A percentile compares a stretch with the other conserved stretches of the same genome.
phyloP scores from a whole-genome alignment of 352 stramenopile genomes.

The Pythium rhizo-oryzae region DNA sequence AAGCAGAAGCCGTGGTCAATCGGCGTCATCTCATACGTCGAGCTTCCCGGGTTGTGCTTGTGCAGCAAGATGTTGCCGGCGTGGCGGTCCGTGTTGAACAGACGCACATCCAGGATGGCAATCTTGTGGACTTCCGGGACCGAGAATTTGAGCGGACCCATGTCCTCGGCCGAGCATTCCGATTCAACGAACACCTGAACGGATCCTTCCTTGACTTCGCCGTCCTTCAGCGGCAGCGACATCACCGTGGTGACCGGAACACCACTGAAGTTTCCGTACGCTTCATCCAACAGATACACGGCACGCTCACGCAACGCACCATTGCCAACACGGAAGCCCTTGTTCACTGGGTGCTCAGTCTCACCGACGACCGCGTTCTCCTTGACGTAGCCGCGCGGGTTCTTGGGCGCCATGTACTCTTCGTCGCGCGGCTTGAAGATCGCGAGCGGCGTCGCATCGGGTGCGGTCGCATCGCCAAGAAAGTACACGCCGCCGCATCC shows the following conservation, averaged over 20 bases:
- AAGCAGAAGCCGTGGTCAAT: constrained; percentile 90
- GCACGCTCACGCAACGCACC: constrained; percentile 83
- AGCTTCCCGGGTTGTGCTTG: constrained; percentile 40
- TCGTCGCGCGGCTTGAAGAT: constrained; percentile 99
- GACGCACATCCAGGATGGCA: constrained; percentile 85
- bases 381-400: constrained; percentile 95
- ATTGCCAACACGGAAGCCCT: constrained; percentile 85
- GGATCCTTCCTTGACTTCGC: constrained; percentile 80
- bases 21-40: constrained; percentile 82
- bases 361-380: constrained; percentile 74
- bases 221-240: constrained; percentile 46
- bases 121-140: constrained; percentile 90
- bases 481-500: constrained; percentile 83
- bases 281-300: constrained; percentile 79
- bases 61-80: constrained; percentile 86
- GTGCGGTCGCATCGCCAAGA: constrained; percentile 30
- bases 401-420: constrained; percentile 99
- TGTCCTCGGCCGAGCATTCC: constrained; percentile 87
- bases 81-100: constrained; percentile 91
- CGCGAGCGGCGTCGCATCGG: constrained; percentile 45
- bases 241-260: constrained; percentile 85
- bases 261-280: constrained; percentile 80
- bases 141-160: constrained; percentile 85
- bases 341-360: constrained; percentile 83
- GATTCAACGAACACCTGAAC: constrained; percentile 84